Conservation (phyloP, 2,329 filamentous ascomycete genomes). For the Botryotinia narcissicola region DNA sequence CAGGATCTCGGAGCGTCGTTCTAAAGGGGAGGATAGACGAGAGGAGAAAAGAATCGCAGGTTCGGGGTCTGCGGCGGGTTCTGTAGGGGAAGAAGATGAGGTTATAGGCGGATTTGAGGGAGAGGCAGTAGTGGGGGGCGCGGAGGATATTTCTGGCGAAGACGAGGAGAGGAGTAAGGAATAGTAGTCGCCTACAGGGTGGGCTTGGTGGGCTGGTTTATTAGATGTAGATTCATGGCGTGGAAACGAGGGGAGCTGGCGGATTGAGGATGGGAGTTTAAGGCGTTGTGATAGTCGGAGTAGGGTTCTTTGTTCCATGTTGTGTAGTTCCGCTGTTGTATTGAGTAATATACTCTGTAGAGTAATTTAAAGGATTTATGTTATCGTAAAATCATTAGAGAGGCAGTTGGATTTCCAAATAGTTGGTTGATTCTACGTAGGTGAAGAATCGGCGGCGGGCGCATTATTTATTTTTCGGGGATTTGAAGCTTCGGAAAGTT, state of each 20-base stretch:
- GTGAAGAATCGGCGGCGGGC: background rate
- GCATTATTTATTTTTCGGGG: constrained; percentile 14
- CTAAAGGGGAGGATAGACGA: constrained; percentile 69
- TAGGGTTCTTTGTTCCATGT: constrained; percentile 34
- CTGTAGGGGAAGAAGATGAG: constrained; percentile 17
- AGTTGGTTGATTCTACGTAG: background rate
- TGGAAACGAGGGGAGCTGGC: constrained; percentile 19
- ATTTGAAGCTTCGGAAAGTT: constrained; percentile 2
- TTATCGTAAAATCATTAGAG: constrained; percentile 31
- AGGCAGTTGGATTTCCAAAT: background rate
- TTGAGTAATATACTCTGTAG: background rate
- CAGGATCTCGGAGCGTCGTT: constrained; percentile 60
- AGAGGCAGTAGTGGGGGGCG: constrained; percentile 29
- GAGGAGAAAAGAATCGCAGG: constrained; percentile 79
- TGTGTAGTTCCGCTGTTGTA: background rate
- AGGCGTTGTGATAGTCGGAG: constrained; percentile 30
- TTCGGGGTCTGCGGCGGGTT: constrained; percentile 36
- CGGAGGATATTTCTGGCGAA: constrained; percentile 29
- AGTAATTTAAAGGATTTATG: background rate
- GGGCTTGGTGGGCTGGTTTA: constrained; percentile 34
- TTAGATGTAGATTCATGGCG: constrained; percentile 19
- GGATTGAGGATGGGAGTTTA: constrained; percentile 22
- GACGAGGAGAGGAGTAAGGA: constrained; percentile 53
- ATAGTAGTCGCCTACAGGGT: constrained; percentile 58
- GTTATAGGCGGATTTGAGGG: constrained; percentile 28